Conservation (phyloP, 345 rosid species). For the Acer yangbiense region DNA sequence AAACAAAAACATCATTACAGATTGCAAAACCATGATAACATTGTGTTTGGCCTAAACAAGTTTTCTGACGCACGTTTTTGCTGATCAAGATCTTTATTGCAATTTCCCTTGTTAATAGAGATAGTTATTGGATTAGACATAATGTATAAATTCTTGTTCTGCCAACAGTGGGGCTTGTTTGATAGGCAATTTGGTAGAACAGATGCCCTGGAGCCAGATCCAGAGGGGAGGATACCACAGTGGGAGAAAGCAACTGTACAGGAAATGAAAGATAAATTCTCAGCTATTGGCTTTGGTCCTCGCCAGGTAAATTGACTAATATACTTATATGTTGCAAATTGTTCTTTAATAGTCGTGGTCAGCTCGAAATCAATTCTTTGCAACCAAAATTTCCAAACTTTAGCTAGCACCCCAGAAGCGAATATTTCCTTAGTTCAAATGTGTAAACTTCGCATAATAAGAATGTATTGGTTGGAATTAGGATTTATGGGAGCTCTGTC, state of each 20-base stretch:
- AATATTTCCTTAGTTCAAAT: background rate
- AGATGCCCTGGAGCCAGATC: slow-evolving; percentile 73
- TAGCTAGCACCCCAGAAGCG: background rate
- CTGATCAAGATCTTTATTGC: background rate
- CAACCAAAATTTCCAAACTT: background rate
- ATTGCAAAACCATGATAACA: no score
- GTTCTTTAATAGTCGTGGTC: background rate
- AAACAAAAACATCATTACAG: no score
- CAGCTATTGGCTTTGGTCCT: slow-evolving; percentile 81
- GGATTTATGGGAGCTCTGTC: background rate
- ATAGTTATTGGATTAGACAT: background rate
- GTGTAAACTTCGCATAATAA: background rate
- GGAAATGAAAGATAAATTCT: slow-evolving; percentile 91
- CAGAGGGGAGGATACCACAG: slow-evolving; percentile 77
- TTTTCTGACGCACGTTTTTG: background rate
- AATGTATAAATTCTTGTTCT: slow-evolving; percentile 14
- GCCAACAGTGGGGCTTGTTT: slow-evolving; percentile 81
- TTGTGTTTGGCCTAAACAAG: background rate
- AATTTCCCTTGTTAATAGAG: background rate
- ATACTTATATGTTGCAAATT: background rate
- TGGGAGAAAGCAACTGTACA: slow-evolving; percentile 82
- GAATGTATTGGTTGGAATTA: background rate
- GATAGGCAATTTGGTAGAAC: slow-evolving; percentile 82
- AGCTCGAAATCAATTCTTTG: background rate
- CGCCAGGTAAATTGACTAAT: slow-evolving; percentile 64